These are phyloP conservation scores for Aciculoconidium aculeatum DNA, from an alignment of 805 yeast species.

Conservation along the genomic window DNA sequence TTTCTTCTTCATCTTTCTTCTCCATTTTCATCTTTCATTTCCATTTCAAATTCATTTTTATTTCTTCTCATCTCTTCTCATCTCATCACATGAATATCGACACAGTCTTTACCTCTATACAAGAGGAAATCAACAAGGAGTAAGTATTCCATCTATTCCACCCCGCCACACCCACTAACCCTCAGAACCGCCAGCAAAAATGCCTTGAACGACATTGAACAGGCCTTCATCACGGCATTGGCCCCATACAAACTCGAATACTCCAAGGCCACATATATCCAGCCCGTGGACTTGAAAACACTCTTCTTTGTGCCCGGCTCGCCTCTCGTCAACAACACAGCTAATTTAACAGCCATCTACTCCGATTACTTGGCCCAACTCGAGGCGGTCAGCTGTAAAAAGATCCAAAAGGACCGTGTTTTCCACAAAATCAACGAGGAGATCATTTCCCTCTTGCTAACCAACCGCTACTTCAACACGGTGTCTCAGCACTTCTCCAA, in stretches of 20 bases:
- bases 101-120: conserved; percentile 7
- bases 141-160: conserved; percentile 1
- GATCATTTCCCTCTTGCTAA: conserved; percentile 13
- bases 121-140: conserved; percentile 8
- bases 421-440: conserved; percentile 16
- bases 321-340: conserved; percentile 4
- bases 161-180: conserved; percentile 5
- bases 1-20: too few species aligned
- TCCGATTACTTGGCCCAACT: conserved; percentile 4
- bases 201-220: conserved; percentile 10
- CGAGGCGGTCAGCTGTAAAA: conserved; percentile 8
- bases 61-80: too few species aligned
- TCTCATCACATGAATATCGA: conserved; percentile 6
- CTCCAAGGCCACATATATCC: conserved; percentile 7
- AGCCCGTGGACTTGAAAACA: conserved; percentile 8
- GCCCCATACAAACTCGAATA: conserved; percentile 10
- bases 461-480: conserved; percentile 13
- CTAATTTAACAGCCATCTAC: conserved; percentile 1
- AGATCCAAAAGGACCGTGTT: conserved; percentile 14
- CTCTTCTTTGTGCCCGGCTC: conserved; percentile 4
- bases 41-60: too few species aligned
- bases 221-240: conserved; percentile 9
- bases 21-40: too few species aligned
- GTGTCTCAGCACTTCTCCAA: conserved; percentile 7
- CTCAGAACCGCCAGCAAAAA: conserved; percentile 4